A percentile compares a stretch with the other conserved stretches of the same genome.
Conservation (phyloP, 768 basidiomycete species). For the Mycena chlorophos region DNA sequence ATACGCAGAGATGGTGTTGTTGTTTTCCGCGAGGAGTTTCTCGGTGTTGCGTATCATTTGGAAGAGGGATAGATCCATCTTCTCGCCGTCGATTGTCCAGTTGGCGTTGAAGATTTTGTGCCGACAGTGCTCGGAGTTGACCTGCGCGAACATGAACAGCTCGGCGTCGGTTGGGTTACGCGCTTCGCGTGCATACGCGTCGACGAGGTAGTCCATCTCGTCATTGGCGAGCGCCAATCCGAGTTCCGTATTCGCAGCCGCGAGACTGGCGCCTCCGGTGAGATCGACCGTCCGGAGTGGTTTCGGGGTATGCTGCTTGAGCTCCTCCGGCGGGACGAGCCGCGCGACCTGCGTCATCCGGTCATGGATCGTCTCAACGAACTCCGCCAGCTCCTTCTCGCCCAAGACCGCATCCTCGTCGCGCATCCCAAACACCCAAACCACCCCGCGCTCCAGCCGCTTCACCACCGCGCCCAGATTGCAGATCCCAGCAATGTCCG, state of each 20-base stretch:
- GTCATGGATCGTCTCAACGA: constrained; percentile 82
- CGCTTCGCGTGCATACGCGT: constrained; percentile 84
- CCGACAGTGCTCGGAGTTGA: constrained; percentile 99
- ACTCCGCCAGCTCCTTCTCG: constrained; percentile 46
- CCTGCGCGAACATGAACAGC: constrained; percentile 99
- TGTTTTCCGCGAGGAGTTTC: constrained; percentile 50
- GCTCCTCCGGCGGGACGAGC: constrained; percentile 60
- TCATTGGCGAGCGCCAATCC: constrained; percentile 89
- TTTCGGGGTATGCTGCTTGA: constrained; percentile 60
- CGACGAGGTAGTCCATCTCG: constrained; percentile 90
- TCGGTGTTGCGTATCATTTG: constrained; percentile 98
- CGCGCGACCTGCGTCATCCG: constrained; percentile 92
- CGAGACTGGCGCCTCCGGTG: constrained; percentile 50
- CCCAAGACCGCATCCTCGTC: constrained; percentile 40
- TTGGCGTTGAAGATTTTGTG: constrained; percentile 99
- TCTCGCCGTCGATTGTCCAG: constrained; percentile 82
- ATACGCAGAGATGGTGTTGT: constrained; percentile 92
- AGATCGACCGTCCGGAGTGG: constrained; percentile 76
- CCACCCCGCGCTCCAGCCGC: constrained; percentile 83
- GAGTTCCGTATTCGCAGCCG: constrained; percentile 75
- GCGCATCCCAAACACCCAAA: constrained; percentile 59
- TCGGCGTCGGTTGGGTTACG: constrained; percentile 96
- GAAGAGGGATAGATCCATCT: constrained; percentile 76
- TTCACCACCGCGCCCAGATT: constrained; percentile 70
- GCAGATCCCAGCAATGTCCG: constrained; percentile 90